Evolutionary conservation across 148 eudicot species (phyloP), one percentile per base, ranked within the genome.

Genomic region (Chenopodium formosanum): DNA sequence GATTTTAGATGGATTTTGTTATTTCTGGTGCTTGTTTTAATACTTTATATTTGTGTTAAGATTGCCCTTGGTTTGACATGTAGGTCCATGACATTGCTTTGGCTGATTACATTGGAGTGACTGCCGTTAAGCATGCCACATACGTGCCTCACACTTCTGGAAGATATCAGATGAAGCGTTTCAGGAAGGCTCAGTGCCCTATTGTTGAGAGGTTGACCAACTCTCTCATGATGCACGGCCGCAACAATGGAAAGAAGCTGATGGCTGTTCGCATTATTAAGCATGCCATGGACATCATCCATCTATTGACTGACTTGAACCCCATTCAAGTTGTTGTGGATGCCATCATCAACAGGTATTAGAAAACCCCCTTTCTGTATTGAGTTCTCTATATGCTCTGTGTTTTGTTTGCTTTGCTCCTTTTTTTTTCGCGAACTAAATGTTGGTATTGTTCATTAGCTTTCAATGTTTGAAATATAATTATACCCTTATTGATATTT

Each of bases 121-220:
- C 79, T 44, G 34, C 82, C 4, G 82, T 73, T 13, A 85, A 85
- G 82, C 87, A 85, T 74, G 84, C 84, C 23, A 81, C 84, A 9
- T 85, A 65, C 73, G 79, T 85, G 4, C 87, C 87, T 60, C 87
- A 85, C 82, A 81, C 87, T 13, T 75, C 84, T 44, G 84, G 84
- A 22, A 81, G 87, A 44, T 85, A 81, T 56, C 87, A 85, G 31
- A 74, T 37, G 82, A 85, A 85, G 82, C 84, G 87, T 0, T 85
- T 85, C 67, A 85, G 87, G 79, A 85, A 85, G 27, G 84, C 82
- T 73, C 87, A 85, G n/a, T 85, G 87, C 71, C 87, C 87, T 23
- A 85, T 85, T 56, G 79, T 85, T 46, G 87, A 85, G 82, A 73
- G 87, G 34, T n/a, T 85, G 60, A 85, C 87, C 52, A 85, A 85